Evolutionary conservation across 345 rosid species (phyloP).

Genomic region (Camelina sativa): DNA sequence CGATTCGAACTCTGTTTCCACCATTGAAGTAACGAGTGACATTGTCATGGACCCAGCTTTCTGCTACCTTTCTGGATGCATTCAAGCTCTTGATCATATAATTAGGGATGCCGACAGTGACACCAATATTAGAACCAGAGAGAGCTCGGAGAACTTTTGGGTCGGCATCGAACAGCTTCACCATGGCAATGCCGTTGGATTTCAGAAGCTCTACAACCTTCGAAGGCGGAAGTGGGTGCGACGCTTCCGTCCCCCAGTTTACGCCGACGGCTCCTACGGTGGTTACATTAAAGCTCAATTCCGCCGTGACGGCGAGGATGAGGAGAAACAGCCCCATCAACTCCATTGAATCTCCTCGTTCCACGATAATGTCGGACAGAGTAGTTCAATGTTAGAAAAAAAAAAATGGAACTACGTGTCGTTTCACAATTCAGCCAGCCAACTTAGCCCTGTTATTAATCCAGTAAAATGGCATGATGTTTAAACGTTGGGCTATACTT

Average conservation of each 20-base stretch:
- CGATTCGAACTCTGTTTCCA: slow-evolving; percentile 61
- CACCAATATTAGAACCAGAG: slow-evolving; percentile 69
- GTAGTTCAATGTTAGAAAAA: not conserved
- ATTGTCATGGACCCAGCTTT: slow-evolving; percentile 94
- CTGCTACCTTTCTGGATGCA: slow-evolving; percentile 74
- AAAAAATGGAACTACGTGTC: not conserved
- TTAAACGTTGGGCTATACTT: not conserved
- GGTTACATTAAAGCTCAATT: slow-evolving; percentile 24
- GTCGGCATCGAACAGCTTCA: slow-evolving; percentile 82
- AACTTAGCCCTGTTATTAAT: slow-evolving; percentile 1
- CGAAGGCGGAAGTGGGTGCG: slow-evolving; percentile 81
- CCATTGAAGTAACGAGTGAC: slow-evolving; percentile 82
- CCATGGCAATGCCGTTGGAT: slow-evolving; percentile 73
- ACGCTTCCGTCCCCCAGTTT: slow-evolving; percentile 82
- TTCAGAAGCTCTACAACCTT: slow-evolving; percentile 85
- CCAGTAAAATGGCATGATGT: slow-evolving; percentile 12
- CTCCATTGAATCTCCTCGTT: slow-evolving; percentile 19
- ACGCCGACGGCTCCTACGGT: slow-evolving; percentile 58
- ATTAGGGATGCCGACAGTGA: slow-evolving; percentile 75
- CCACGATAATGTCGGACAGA: slow-evolving; percentile 7
- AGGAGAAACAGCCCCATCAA: slow-evolving; percentile 33
- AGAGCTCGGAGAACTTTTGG: slow-evolving; percentile 74
- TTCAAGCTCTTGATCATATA: slow-evolving; percentile 66
- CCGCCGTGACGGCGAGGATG: slow-evolving; percentile 39
- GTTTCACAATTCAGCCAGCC: not conserved